Percentiles rank a stretch among this genome's conserved stretches.
Conservation (phyloP, 768 basidiomycete genomes). For the Cyathus striatus region DNA sequence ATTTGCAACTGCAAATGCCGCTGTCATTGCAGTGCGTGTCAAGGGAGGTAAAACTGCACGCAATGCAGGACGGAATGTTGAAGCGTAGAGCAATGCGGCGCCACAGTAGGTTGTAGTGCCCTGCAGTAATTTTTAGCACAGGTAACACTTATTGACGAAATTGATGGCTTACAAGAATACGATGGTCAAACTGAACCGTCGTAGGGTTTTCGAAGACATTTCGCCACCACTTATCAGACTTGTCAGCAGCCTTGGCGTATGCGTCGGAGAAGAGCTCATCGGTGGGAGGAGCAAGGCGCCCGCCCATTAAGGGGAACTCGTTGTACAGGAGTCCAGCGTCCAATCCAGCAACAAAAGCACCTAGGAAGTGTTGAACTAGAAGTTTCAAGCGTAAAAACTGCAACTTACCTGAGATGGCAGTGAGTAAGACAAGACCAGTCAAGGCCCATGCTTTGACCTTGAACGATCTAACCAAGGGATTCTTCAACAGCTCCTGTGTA, state of each 20-base stretch:
- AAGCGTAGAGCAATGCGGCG: conserved; percentile 58
- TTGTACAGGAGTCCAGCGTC: conserved; percentile 98
- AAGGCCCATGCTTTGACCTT: conserved; percentile 53
- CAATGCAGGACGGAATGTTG: conserved; percentile 50
- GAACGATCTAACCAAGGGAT: conserved; percentile 55
- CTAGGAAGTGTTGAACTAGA: conserved; percentile 30
- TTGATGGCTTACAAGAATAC: conserved; percentile 65
- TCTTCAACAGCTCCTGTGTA: conserved; percentile 40
- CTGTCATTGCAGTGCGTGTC: conserved; percentile 45
- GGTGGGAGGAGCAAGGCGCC: conserved; percentile 71
- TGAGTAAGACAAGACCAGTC: conserved; percentile 80
- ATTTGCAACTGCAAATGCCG: conserved; percentile 76
- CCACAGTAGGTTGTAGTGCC: conserved; percentile 81
- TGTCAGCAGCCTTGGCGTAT: conserved; percentile 68
- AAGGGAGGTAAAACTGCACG: conserved; percentile 63
- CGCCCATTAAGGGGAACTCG: conserved; percentile 97
- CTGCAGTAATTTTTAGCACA: conserved; percentile 28
- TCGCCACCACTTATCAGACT: conserved; percentile 87
- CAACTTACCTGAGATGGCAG: conserved; percentile 80
- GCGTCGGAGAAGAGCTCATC: conserved; percentile 75
- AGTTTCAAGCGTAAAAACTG: background rate
- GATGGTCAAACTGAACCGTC: conserved; percentile 96
- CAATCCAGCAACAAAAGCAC: conserved; percentile 96
- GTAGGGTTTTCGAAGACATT: conserved; percentile 97
- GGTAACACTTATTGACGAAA: background rate